A percentile compares a stretch with the other conserved stretches of the same genome.
Evolutionary conservation across 2,329 filamentous ascomycete genomes (phyloP).

Genomic region (Clonostachys chloroleuca): DNA sequence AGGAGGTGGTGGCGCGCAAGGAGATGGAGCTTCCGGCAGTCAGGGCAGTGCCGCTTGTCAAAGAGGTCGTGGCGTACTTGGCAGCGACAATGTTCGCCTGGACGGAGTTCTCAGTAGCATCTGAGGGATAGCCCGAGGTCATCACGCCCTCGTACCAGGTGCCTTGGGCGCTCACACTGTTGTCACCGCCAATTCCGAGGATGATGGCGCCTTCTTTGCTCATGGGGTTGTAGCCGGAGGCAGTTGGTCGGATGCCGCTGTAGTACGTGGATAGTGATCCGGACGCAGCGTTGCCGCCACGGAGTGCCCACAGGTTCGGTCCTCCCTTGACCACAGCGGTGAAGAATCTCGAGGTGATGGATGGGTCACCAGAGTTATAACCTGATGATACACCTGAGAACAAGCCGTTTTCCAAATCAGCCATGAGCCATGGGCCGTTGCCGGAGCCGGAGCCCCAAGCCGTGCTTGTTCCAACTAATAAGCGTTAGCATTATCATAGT

Average conservation of each 20-base stretch:
- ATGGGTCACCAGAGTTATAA: conserved; percentile 46
- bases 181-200: conserved; percentile 67
- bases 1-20: no score
- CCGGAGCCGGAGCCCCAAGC: conserved; percentile 54
- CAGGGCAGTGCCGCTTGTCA: no score
- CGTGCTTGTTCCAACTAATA: no score
- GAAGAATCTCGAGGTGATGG: conserved; percentile 49
- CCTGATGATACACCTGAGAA: conserved; percentile 47
- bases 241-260: conserved; percentile 37
- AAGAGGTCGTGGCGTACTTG: conserved; percentile 37
- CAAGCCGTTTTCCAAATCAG: conserved; percentile 63
- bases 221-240: conserved; percentile 56
- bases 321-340: conserved; percentile 53
- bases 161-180: conserved; percentile 53
- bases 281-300: conserved; percentile 50
- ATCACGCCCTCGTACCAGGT: conserved; percentile 65
- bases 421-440: conserved; percentile 63
- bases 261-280: conserved; percentile 55
- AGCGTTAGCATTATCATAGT: no score
- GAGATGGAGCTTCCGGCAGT: no score
- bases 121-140: conserved; percentile 57
- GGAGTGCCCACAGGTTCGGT: conserved; percentile 53
- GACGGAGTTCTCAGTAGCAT: conserved; percentile 51
- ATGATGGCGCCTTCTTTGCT: conserved; percentile 61
- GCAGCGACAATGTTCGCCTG: conserved; percentile 58